Evolutionary conservation across 2,329 filamentous ascomycete genomes (phyloP).

Genomic region (Cephalotrichum gorgonifer): DNA sequence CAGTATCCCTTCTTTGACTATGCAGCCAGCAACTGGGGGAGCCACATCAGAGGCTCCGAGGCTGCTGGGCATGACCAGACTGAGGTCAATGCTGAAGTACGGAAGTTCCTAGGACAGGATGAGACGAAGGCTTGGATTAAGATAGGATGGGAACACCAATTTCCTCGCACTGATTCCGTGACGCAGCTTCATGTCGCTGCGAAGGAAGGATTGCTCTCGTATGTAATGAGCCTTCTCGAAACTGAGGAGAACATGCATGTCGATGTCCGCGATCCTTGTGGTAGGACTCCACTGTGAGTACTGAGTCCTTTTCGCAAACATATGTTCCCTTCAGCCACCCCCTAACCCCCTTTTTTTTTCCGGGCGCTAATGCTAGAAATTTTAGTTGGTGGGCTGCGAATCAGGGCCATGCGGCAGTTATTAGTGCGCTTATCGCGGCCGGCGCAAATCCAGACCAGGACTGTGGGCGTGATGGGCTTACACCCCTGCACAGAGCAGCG

Average conservation of each 20-base stretch:
- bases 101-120: neutral
- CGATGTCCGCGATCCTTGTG: conserved; percentile 7
- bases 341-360: neutral
- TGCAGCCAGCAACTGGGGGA: conserved; percentile 18
- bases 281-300: conserved; percentile 14
- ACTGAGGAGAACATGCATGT: conserved; percentile 8
- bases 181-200: conserved; percentile 7
- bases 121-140: neutral
- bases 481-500: conserved; percentile 24
- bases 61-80: conserved; percentile 9
- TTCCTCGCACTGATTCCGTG: too few relatives aligned
- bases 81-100: neutral
- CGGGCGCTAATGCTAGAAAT: too few relatives aligned
- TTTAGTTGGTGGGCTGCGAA: conserved; percentile 15
- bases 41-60: conserved; percentile 14
- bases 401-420: conserved; percentile 10
- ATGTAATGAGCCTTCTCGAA: conserved; percentile 10
- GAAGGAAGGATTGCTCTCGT: conserved; percentile 5
- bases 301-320: too few relatives aligned
- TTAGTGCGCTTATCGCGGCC: conserved; percentile 11
- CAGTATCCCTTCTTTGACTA: conserved; percentile 19
- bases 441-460: conserved; percentile 15
- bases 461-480: conserved; percentile 14
- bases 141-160: neutral
- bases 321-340: too few relatives aligned